phyloP scores from a whole-genome alignment of 139 green algal genomes.

The Picochlorum costavermella region DNA sequence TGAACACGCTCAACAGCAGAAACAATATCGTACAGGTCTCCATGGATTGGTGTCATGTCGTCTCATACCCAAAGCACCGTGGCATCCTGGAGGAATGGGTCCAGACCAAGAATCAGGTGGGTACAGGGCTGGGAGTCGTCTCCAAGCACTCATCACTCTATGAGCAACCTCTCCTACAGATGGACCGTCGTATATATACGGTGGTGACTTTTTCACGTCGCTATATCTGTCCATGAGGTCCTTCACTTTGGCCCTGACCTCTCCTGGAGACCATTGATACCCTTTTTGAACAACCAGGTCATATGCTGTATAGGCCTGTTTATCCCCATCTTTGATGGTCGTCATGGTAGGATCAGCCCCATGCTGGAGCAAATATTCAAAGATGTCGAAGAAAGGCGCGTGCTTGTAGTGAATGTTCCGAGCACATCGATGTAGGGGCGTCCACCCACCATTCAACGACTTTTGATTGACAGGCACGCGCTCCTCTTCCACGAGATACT shows the following conservation, averaged over 20 bases:
- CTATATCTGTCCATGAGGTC: background rate
- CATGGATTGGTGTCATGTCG: background rate
- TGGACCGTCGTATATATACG: background rate
- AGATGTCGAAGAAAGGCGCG: constrained; percentile 18
- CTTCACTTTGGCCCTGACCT: background rate
- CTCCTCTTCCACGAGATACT: constrained; percentile 28
- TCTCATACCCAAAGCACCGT: constrained; percentile 9
- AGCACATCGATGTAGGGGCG: constrained; percentile 27
- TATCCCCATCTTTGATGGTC: background rate
- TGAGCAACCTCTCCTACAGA: constrained; percentile 3
- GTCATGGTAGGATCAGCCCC: constrained; percentile 22
- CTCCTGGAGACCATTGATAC: background rate
- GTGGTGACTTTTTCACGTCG: too few relatives aligned
- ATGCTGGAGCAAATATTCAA: constrained; percentile 31
- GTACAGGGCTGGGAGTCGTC: constrained; percentile 9
- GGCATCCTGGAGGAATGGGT: constrained; percentile 26
- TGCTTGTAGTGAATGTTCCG: constrained; percentile 29
- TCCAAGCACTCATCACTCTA: constrained; percentile 7
- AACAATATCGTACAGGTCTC: background rate
- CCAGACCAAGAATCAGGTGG: constrained; percentile 27
- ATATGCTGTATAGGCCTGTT: background rate
- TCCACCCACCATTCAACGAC: constrained; percentile 23
- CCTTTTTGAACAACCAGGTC: constrained; percentile 12
- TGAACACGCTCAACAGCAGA: background rate
- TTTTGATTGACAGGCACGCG: constrained; percentile 27